phyloP scores from a whole-genome alignment of 768 basidiomycete species.

The Rubroboletus satanas region DNA sequence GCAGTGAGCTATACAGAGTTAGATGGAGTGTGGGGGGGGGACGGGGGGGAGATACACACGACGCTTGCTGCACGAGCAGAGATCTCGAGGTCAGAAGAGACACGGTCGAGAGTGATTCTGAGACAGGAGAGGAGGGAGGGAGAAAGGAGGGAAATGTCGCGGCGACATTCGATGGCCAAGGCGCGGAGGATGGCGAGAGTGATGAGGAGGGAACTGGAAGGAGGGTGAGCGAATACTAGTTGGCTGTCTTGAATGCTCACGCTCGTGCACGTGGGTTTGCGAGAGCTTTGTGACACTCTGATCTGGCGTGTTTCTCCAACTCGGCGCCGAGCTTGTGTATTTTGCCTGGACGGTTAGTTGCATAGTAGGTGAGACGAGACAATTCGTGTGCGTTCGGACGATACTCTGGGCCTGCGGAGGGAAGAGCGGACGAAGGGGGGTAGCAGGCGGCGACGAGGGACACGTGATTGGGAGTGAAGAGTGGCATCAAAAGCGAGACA shows the following conservation, averaged over 20 bases:
- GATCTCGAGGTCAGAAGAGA: conserved; percentile 70
- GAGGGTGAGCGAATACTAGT: background rate
- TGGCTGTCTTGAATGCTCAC: conserved; percentile 43
- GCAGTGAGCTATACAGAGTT: conserved; percentile 65
- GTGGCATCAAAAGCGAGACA: conserved; percentile 46
- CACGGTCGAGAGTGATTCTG: conserved; percentile 48
- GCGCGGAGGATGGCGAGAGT: conserved; percentile 79
- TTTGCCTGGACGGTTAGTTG: conserved; percentile 78
- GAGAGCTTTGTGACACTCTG: conserved; percentile 60
- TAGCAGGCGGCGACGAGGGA: conserved; percentile 84
- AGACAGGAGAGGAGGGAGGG: conserved; percentile 65
- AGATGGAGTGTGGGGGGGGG: background rate
- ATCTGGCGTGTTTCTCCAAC: conserved; percentile 67
- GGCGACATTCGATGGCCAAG: conserved; percentile 81
- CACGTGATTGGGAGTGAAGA: conserved; percentile 82
- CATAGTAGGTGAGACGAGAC: conserved; percentile 82
- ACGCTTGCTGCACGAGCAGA: conserved; percentile 74
- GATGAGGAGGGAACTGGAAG: conserved; percentile 66
- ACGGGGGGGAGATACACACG: conserved; percentile 42
- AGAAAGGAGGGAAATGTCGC: conserved; percentile 74
- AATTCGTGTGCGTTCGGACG: conserved; percentile 82
- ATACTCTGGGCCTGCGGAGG: conserved; percentile 72
- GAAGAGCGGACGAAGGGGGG: conserved; percentile 69
- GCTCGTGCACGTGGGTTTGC: conserved; percentile 74
- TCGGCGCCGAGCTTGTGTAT: conserved; percentile 72